Percentiles rank a stretch among this genome's conserved stretches.
These are phyloP conservation scores for Solanum piurae DNA, from an alignment of 257 asterid species.

Conservation along the genomic window DNA sequence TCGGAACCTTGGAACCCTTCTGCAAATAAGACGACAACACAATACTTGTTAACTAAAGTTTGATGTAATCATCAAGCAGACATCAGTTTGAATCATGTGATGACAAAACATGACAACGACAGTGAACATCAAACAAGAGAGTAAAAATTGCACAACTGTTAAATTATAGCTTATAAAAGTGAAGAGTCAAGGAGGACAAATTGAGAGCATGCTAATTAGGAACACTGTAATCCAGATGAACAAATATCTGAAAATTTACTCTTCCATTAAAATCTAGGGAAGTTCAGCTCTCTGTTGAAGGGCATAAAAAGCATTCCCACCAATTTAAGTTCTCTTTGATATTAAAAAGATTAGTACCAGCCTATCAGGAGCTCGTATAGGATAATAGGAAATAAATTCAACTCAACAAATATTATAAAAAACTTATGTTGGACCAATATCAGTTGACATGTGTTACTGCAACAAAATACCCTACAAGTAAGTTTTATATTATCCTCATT, in stretches of 20 bases:
- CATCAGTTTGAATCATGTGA: background rate
- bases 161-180: background rate
- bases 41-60: background rate
- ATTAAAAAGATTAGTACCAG: background rate
- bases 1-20: conserved; percentile 44
- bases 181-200: background rate
- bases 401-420: background rate
- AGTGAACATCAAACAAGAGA: background rate
- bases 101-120: background rate
- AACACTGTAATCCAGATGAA: background rate
- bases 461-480: background rate
- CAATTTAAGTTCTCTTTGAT: background rate
- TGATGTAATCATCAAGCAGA: background rate
- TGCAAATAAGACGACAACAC: conserved; percentile 13
- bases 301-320: background rate
- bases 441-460: background rate
- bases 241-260: background rate
- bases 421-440: background rate
- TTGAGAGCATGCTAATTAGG: background rate
- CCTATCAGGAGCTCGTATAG: background rate
- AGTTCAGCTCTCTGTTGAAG: background rate
- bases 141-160: background rate
- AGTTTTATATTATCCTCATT: background rate
- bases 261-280: background rate
- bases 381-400: background rate